Evolutionary conservation across 495 filamentous ascomycete species (phyloP), one percentile per base, ranked within the genome.

Genomic region (Pseudoneurospora amorphoporcata): DNA sequence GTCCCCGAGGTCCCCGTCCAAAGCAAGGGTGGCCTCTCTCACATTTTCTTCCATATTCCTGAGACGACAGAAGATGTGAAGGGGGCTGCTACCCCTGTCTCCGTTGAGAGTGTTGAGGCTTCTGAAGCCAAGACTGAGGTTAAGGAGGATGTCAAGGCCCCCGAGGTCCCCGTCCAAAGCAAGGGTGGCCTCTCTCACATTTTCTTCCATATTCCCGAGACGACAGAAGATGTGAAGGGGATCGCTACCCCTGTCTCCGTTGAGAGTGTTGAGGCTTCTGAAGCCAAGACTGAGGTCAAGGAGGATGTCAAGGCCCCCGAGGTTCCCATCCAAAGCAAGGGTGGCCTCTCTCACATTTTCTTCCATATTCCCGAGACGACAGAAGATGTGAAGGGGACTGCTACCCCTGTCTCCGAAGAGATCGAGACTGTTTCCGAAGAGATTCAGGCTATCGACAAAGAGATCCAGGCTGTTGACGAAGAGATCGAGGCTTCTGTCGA

Each of bases 261-360:
- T 23, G 23, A 23, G 23, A 68, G 8, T 23, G 10, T 29, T 19
- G 69, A 73, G 43, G 39, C 39, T 58, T 12, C 42, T 3, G 69
- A 70, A n/a, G 40, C 17, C 69, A 16, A 70, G 69, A 16, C 69
- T 8, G 70, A 72, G 70, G 47, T 17, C 14, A 43, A 72, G 71
- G 71, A 69, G 2, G 71, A 70, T 14, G 61, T n/a, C 43, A 17
- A 43, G n/a, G 43, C 32, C 12, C 53, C 53, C 16, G 53, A 65
- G 53, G 14, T 65, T 14, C 53, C 53, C 12, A 14, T 32, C 14
- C 53, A 65, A 65, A 32, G 53, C 53, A 32, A 65, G 53, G 53
- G 53, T 35, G 53, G 53, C 29, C 53, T 65, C 29, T 65, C 53
- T 65, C 53, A 65, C 29, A 35, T 65, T 65, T 65, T 65, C 53